Conservation (phyloP, 345 rosid species). For the Salix exigua region DNA sequence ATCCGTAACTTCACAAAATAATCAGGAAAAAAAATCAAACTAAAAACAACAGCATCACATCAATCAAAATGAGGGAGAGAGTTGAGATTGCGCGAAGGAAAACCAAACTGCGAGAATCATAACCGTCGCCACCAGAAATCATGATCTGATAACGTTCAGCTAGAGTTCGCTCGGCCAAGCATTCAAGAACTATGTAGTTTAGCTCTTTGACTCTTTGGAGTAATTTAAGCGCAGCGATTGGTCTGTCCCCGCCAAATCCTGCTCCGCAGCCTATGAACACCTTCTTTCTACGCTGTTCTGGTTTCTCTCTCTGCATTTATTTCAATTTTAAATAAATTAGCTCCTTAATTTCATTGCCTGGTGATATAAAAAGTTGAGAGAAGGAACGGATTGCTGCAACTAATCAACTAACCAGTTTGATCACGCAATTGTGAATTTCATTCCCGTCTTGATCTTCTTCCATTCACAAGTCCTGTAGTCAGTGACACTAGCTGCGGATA, state of each 20-base stretch:
- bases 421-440: slow-evolving; percentile 35
- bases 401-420: slow-evolving; percentile 38
- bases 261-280: slow-evolving; percentile 92
- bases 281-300: slow-evolving; percentile 52
- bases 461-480: slow-evolving; percentile 8
- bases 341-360: background rate
- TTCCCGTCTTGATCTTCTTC: slow-evolving; percentile 25
- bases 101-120: slow-evolving; percentile 58
- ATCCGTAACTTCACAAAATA: slow-evolving; percentile 50
- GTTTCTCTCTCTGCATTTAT: slow-evolving; percentile 56
- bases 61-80: background rate
- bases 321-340: background rate
- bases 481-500: too few relatives aligned
- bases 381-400: background rate
- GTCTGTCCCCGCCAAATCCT: slow-evolving; percentile 88
- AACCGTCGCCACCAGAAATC: slow-evolving; percentile 66
- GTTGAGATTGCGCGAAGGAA: background rate
- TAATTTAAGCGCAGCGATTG: slow-evolving; percentile 70
- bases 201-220: slow-evolving; percentile 62
- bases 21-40: background rate
- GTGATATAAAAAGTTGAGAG: background rate
- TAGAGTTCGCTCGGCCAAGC: slow-evolving; percentile 87
- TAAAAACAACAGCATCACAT: background rate
- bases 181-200: slow-evolving; percentile 82
- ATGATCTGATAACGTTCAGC: slow-evolving; percentile 66